Conservation (phyloP, 2,329 filamentous ascomycete species). For the Rhynchosporium graminicola region DNA sequence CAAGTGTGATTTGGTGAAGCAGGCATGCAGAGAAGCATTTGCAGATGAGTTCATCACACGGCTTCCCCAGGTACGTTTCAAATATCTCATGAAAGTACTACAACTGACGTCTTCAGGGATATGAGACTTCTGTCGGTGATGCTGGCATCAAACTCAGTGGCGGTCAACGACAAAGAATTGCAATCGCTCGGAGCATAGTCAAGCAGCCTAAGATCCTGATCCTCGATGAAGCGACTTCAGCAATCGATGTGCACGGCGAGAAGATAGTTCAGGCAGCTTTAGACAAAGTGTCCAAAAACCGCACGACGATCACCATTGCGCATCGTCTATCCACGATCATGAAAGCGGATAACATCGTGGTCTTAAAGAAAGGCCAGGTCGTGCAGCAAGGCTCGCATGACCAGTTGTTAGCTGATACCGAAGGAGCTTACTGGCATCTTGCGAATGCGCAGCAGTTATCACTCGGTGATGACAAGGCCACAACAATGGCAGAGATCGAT, state of each 20-base stretch:
- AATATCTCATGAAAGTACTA: not conserved
- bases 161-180: constrained; percentile 76
- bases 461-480: constrained; percentile 30
- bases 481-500: constrained; percentile 2
- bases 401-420: constrained; percentile 58
- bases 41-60: constrained; percentile 69
- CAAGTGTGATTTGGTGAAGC: constrained; percentile 60
- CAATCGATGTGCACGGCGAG: constrained; percentile 48
- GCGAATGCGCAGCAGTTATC: constrained; percentile 57
- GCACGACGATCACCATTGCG: constrained; percentile 65
- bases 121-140: constrained; percentile 75
- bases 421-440: constrained; percentile 66
- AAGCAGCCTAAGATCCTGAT: constrained; percentile 67
- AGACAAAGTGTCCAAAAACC: constrained; percentile 51
- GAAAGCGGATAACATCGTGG: constrained; percentile 76
- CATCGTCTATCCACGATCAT: constrained; percentile 72
- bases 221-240: constrained; percentile 67
- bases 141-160: constrained; percentile 76
- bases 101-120: constrained; percentile 51
- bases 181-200: constrained; percentile 69
- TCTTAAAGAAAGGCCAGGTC: constrained; percentile 70
- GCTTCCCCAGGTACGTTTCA: constrained; percentile 53
- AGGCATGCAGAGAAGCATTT: constrained; percentile 67
- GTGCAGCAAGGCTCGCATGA: constrained; percentile 77
- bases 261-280: constrained; percentile 55